Evolutionary conservation across 768 basidiomycete species (phyloP), one percentile per base, ranked within the genome.

Genomic region (Pholiota microspora): DNA sequence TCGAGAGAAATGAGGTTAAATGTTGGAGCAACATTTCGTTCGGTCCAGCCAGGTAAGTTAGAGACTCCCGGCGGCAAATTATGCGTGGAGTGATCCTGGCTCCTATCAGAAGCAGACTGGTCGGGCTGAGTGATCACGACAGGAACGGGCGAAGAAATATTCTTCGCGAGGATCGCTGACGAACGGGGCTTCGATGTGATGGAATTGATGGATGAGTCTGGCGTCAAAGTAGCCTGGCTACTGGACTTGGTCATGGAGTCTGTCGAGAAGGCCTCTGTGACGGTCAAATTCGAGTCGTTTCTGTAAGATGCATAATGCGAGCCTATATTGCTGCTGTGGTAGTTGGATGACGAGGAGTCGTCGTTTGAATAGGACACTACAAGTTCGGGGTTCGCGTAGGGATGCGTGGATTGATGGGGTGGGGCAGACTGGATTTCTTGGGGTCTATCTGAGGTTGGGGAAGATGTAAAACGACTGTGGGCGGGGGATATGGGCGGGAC

Each of bases 321-420:
- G 40, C 40, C 40, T 42, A 51, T 61, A 55, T 47, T 67, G 67
- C 28, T 64, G 58, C 35, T 69, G 63, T 32, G 70, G 65, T 45
- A 65, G 58, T 6, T 6, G 7, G 29, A 31, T 31, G 29, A 31
- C n/a, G 24, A 64, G 61, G 51, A 62, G 60, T 45, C 36, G 28
- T 72, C 72, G 42, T 73, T 61, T 51, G 74, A 65, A 46, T 72
- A 67, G 32, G 71, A 70, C 24, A 71, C 66, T 28, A 79, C 80
- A 42, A 88, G 72, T 57, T 90, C 86, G 7, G 89, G 89, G 61
- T 92, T 90, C 49, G 90, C 90, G 65, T 90, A 92, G 24, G 90
- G 90, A 71, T 92, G 90, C 34, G 79, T 63, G 34, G 65, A 73
- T 58, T 76, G 76, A 56, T 72, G 73, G 36, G 65, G 63, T 23